These are phyloP conservation scores for Chlamydomonas reinhardtii DNA, from an alignment of 163 green algal genomes.

Conservation along the genomic window DNA sequence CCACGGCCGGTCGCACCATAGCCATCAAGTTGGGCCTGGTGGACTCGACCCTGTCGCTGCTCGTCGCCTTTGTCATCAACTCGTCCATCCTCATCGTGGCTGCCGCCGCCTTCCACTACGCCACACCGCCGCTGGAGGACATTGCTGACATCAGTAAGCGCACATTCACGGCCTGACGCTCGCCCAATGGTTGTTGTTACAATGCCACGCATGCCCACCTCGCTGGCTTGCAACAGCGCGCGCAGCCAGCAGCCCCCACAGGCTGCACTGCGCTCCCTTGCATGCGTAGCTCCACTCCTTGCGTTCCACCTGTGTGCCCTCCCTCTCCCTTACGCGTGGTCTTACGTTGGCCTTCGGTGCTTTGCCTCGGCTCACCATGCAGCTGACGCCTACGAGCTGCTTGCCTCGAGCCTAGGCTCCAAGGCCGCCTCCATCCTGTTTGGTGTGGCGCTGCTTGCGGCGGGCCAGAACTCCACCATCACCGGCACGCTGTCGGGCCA, in stretches of 20 bases:
- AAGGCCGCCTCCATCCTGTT: slow-evolving; percentile 75
- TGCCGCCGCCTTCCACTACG: slow-evolving; percentile 64
- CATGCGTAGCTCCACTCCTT: too few species aligned
- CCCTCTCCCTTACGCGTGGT: too few species aligned
- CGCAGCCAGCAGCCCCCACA: too few species aligned
- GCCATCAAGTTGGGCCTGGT: slow-evolving; percentile 69
- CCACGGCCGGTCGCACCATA: slow-evolving; percentile 50
- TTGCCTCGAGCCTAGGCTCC: slow-evolving; percentile 66
- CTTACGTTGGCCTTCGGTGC: too few species aligned
- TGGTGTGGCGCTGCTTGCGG: slow-evolving; percentile 75
- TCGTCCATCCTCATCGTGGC: slow-evolving; percentile 79
- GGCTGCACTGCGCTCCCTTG: too few species aligned
- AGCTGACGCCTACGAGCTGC: slow-evolving; percentile 66
- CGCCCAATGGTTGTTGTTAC: too few species aligned
- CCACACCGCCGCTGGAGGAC: not conserved
- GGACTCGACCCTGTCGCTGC: slow-evolving; percentile 70
- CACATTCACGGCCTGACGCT: not conserved
- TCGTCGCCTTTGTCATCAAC: slow-evolving; percentile 83
- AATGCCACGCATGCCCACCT: too few species aligned
- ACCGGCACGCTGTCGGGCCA: slow-evolving; percentile 78
- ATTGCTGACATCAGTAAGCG: slow-evolving; percentile 54
- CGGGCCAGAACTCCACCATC: slow-evolving; percentile 80
- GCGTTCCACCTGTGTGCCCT: too few species aligned
- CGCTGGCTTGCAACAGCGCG: too few species aligned
- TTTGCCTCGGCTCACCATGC: too few species aligned